phyloP scores from a whole-genome alignment of 148 eudicot species.

The Fallopia convolvulus region DNA sequence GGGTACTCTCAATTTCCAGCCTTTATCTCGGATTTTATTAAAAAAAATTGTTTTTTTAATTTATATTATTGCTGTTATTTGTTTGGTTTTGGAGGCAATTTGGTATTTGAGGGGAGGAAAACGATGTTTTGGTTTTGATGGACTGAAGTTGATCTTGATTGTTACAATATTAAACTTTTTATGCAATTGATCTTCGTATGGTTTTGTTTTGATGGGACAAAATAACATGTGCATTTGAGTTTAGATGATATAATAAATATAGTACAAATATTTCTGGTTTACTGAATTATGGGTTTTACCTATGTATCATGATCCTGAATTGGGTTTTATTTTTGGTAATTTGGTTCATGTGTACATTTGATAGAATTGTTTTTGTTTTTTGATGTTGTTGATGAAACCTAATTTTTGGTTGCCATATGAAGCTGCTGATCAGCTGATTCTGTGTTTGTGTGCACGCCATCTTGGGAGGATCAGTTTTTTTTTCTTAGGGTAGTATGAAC shows the following conservation, averaged over 20 bases:
- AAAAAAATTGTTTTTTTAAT: not conserved
- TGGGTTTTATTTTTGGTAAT: not conserved
- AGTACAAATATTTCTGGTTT: not conserved
- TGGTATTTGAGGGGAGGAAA: not conserved
- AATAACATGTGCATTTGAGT: too few relatives aligned
- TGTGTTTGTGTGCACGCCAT: not conserved
- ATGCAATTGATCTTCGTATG: not conserved
- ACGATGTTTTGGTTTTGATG: not conserved
- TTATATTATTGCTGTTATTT: not conserved
- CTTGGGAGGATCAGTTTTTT: not conserved
- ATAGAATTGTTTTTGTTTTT: not conserved
- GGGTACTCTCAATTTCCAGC: slow-evolving; percentile 37
- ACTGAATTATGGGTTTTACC: not conserved
- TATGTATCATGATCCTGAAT: not conserved
- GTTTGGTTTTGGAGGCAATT: not conserved
- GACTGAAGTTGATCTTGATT: not conserved
- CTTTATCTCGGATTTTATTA: not conserved
- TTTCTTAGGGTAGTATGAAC: not conserved
- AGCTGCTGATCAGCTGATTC: not conserved
- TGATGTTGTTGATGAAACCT: not conserved
- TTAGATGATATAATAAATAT: not conserved
- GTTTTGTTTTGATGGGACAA: not conserved
- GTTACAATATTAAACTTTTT: not conserved
- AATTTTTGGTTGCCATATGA: not conserved
- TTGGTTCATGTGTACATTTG: not conserved